A percentile compares a stretch with the other conserved stretches of the same genome.
Evolutionary conservation across 768 basidiomycete species (phyloP).

Genomic region (Ephemerocybe angulata): DNA sequence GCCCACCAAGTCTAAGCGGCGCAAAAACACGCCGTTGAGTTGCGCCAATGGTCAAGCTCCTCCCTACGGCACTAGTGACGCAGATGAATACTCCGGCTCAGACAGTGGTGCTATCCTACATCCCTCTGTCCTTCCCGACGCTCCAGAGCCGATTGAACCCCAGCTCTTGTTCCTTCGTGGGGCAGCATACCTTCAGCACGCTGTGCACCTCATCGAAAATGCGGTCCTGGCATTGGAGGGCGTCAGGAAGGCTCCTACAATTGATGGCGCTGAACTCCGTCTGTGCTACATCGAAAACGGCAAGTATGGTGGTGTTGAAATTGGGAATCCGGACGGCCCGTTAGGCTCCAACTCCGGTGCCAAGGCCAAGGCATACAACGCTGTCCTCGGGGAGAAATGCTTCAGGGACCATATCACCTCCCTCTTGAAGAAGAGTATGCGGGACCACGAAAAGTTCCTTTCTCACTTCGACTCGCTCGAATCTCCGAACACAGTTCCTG

Average conservation of each 20-base stretch:
- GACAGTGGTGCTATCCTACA: slow-evolving; percentile 59
- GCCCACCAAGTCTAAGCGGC: slow-evolving; percentile 18
- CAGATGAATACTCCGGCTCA: slow-evolving; percentile 39
- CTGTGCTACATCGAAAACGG: slow-evolving; percentile 74
- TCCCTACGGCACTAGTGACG: slow-evolving; percentile 57
- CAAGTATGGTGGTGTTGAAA: slow-evolving; percentile 79
- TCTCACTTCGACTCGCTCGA: slow-evolving; percentile 79
- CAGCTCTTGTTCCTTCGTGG: slow-evolving; percentile 83
- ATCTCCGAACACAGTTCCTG: slow-evolving; percentile 27
- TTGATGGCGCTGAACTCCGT: slow-evolving; percentile 73
- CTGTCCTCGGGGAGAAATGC: slow-evolving; percentile 47
- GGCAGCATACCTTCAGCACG: slow-evolving; percentile 78
- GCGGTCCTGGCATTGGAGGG: slow-evolving; percentile 70
- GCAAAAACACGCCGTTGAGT: slow-evolving; percentile 44
- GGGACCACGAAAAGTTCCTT: slow-evolving; percentile 84
- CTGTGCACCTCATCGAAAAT: slow-evolving; percentile 68
- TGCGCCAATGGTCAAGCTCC: slow-evolving; percentile 63
- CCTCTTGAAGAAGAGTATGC: slow-evolving; percentile 69
- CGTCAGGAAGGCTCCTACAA: slow-evolving; percentile 51
- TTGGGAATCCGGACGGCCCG: slow-evolving; percentile 78
- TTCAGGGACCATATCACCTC: slow-evolving; percentile 60
- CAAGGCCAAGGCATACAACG: slow-evolving; percentile 64
- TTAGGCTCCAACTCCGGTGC: slow-evolving; percentile 54
- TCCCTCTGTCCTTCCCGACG: slow-evolving; percentile 69
- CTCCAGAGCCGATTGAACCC: slow-evolving; percentile 84